Evolutionary conservation across 2,329 filamentous ascomycete genomes (phyloP).

Genomic region (Oidium heveae): DNA sequence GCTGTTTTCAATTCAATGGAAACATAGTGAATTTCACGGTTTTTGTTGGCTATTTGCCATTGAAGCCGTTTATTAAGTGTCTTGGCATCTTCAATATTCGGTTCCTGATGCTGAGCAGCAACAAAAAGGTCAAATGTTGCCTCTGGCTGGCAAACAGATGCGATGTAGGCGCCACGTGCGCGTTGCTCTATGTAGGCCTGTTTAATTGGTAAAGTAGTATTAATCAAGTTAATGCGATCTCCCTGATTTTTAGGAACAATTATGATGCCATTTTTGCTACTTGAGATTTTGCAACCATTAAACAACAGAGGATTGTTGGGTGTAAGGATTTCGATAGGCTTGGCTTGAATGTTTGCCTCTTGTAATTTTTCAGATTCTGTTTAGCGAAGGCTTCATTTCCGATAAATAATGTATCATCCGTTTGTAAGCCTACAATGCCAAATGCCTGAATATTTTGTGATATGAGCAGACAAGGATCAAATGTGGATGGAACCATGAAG

Average conservation of each 20-base stretch:
- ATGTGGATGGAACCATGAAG: not conserved
- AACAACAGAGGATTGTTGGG: not conserved
- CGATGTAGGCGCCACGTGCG: too few relatives aligned
- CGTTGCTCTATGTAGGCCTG: too few relatives aligned
- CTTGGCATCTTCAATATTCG: not conserved
- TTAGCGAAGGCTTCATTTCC: not conserved
- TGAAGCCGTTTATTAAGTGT: not conserved
- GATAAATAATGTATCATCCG: too few relatives aligned
- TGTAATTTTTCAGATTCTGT: not conserved
- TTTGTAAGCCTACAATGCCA: too few relatives aligned
- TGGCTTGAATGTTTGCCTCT: not conserved
- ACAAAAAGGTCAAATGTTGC: conserved; percentile 1
- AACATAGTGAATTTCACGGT: not conserved
- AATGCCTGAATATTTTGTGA: not conserved
- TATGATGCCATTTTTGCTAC: too few relatives aligned
- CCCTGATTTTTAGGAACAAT: too few relatives aligned
- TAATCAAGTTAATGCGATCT: too few relatives aligned
- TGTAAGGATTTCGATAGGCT: not conserved
- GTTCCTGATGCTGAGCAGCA: not conserved
- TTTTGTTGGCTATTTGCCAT: not conserved
- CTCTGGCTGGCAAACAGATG: too few relatives aligned
- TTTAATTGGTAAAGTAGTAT: not conserved
- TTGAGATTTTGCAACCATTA: conserved; percentile 1
- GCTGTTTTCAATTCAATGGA: not conserved
- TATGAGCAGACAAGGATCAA: not conserved